Evolutionary conservation across 345 rosid species (phyloP).

Genomic region (Aurinia saxatilis): DNA sequence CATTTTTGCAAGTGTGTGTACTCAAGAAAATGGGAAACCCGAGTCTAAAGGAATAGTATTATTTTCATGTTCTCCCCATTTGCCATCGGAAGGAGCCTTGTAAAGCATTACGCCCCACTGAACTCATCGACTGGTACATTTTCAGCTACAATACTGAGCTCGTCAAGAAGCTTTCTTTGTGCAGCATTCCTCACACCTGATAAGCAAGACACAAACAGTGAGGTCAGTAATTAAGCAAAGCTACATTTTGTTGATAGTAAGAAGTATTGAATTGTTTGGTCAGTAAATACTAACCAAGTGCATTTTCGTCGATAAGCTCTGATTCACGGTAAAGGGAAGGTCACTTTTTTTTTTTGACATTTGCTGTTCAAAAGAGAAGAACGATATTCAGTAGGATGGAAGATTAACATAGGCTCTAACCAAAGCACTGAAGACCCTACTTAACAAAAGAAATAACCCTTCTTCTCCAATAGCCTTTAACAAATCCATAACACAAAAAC

Average conservation of each 20-base stretch:
- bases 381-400: background rate
- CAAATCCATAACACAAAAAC: too few species aligned
- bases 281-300: constrained; percentile 48
- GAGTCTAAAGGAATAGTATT: background rate
- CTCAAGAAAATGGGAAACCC: background rate
- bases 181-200: constrained; percentile 98
- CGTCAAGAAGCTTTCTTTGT: constrained; percentile 94
- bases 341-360: constrained; percentile 91
- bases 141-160: constrained; percentile 98
- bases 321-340: constrained; percentile 96
- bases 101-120: constrained; percentile 78
- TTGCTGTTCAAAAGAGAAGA: constrained; percentile 49
- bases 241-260: background rate
- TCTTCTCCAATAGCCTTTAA: too few species aligned
- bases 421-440: too few species aligned
- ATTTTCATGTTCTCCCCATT: constrained; percentile 99
- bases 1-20: background rate
- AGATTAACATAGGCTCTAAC: too few species aligned
- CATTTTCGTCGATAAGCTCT: constrained; percentile 68
- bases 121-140: constrained; percentile 91
- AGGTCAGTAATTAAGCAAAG: background rate
- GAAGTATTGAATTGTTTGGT: background rate
- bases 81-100: constrained; percentile 99
- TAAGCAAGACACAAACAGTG: constrained; percentile 1
- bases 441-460: too few species aligned